These are phyloP conservation scores for Epichloe hybrida DNA, from an alignment of 2,329 filamentous ascomycete genomes.

Conservation along the genomic window DNA sequence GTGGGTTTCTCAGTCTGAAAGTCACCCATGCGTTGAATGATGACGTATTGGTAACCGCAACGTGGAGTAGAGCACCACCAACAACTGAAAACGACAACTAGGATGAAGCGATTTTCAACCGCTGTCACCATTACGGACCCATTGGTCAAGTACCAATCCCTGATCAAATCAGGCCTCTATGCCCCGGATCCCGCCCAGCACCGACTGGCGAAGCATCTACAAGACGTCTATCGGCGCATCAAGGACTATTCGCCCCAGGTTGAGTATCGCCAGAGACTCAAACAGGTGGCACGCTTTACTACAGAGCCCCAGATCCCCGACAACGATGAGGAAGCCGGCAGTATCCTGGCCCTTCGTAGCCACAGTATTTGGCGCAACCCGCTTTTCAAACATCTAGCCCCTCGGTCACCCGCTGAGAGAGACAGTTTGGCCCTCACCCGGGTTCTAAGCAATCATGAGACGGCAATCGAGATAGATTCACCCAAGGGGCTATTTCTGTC, in stretches of 20 bases:
- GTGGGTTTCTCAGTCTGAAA: neutral
- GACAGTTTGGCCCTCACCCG: conserved; percentile 52
- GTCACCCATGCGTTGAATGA: neutral
- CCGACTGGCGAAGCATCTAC: conserved; percentile 59
- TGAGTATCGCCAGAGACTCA: conserved; percentile 54
- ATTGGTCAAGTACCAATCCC: conserved; percentile 59
- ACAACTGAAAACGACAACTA: neutral
- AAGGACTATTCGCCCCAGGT: conserved; percentile 65
- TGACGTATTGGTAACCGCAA: neutral
- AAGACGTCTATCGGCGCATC: conserved; percentile 60
- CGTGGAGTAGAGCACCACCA: neutral
- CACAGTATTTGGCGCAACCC: conserved; percentile 47
- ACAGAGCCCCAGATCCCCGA: conserved; percentile 19
- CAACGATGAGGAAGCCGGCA: conserved; percentile 18
- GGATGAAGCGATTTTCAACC: conserved; percentile 26
- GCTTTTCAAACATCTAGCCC: conserved; percentile 46
- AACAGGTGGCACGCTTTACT: conserved; percentile 38
- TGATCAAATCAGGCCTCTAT: conserved; percentile 53
- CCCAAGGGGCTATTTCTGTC: conserved; percentile 65
- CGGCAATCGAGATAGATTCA: conserved; percentile 56
- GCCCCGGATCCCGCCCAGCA: conserved; percentile 59
- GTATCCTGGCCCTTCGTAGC: conserved; percentile 32
- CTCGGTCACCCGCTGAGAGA: conserved; percentile 33
- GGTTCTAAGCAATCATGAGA: conserved; percentile 56
- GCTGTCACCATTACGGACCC: conserved; percentile 56